Evolutionary conservation across 2,329 filamentous ascomycete species (phyloP).

Genomic region (Phyllosticta paracitricarpa): DNA sequence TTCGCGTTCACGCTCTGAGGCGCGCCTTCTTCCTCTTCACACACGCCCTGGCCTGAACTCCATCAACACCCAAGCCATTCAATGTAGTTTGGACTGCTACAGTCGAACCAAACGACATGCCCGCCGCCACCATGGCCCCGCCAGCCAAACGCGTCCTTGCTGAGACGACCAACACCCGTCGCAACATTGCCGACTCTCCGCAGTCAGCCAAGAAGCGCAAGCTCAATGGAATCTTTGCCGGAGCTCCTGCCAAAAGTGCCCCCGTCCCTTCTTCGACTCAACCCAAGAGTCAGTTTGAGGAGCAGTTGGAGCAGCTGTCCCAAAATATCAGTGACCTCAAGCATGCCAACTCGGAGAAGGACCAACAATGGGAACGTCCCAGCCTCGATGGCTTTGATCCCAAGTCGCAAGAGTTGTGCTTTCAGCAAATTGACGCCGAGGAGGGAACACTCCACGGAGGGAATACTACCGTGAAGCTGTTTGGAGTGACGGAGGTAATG

Average conservation of each 20-base stretch:
- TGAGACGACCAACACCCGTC: conserved; percentile 35
- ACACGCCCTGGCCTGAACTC: not conserved
- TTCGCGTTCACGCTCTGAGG: not conserved
- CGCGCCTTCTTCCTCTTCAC: not conserved
- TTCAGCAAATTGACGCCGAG: conserved; percentile 93
- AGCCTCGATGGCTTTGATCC: conserved; percentile 52
- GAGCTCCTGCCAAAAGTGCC: conserved; percentile 52
- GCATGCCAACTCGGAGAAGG: conserved; percentile 78
- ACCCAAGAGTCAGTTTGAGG: conserved; percentile 80
- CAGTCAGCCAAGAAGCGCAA: conserved; percentile 70
- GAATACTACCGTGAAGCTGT: conserved; percentile 73
- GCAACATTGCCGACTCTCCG: conserved; percentile 35
- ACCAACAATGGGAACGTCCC: conserved; percentile 80
- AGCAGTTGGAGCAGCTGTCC: conserved; percentile 90
- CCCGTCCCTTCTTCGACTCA: conserved; percentile 51
- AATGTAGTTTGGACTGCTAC: not conserved
- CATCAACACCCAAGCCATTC: not conserved
- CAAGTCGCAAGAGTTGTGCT: conserved; percentile 60
- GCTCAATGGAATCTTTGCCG: conserved; percentile 55
- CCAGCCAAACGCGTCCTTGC: conserved; percentile 38
- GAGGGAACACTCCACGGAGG: conserved; percentile 76
- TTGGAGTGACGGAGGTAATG: conserved; percentile 73
- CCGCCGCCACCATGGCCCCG: conserved; percentile 23
- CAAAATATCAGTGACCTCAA: conserved; percentile 84
- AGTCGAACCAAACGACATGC: conserved; percentile 19